Percentiles rank a stretch among this genome's conserved stretches.
Conservation (phyloP, 257 asterid species). For the Salvia splendens region DNA sequence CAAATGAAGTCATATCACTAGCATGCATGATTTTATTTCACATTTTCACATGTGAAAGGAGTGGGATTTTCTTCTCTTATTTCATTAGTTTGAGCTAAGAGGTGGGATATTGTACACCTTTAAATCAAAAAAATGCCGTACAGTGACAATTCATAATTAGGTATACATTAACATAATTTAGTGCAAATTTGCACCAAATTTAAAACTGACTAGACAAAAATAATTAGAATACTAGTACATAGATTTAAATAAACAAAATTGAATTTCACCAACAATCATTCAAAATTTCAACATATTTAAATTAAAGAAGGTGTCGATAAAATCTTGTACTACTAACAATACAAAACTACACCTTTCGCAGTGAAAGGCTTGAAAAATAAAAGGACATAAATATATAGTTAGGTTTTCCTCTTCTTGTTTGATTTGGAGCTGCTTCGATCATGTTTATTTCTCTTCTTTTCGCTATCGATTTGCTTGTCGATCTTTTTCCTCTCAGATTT, state of each 20-base stretch:
- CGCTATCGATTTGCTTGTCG: constrained; percentile 41
- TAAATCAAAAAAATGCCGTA: too few relatives aligned
- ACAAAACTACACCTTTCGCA: neutral
- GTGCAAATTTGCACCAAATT: neutral
- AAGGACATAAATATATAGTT: neutral
- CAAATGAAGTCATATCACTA: too few relatives aligned
- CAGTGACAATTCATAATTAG: too few relatives aligned
- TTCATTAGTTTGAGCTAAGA: too few relatives aligned
- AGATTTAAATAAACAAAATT: neutral
- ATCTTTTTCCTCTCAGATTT: constrained; percentile 53
- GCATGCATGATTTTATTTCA: too few relatives aligned
- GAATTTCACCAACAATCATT: neutral
- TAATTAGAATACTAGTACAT: neutral
- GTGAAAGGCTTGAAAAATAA: neutral
- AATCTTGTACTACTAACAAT: neutral
- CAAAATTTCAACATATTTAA: neutral
- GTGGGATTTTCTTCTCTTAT: too few relatives aligned
- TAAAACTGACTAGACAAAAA: neutral
- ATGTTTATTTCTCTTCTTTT: constrained; percentile 59
- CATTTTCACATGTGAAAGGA: too few relatives aligned
- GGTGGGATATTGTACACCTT: too few relatives aligned
- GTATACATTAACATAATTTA: neutral
- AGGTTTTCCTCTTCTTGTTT: constrained; percentile 60
- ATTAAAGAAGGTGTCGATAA: neutral
- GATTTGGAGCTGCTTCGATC: constrained; percentile 53